Evolutionary conservation across 2,329 filamentous ascomycete species (phyloP), one percentile per base, ranked within the genome.

Genomic region (Metarhizium sp.): DNA sequence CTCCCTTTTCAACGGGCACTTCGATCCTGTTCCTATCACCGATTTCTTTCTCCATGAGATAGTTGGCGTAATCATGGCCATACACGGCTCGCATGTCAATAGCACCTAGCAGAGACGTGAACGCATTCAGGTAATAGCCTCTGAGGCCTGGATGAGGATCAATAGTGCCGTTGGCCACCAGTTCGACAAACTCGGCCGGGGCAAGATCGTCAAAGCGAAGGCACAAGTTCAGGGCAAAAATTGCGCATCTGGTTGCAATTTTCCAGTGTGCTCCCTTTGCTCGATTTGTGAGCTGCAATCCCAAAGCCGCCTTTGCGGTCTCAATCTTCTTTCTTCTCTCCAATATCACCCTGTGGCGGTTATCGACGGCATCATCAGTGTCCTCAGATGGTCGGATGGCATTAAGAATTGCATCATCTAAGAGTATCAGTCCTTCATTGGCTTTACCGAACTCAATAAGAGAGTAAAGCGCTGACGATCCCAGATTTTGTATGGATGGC

Each of bases 211-310:
- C 87, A 63, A 97, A 96, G n/a, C 94, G 86, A 59, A 96, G 82
- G 56, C 90, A 92, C 59, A 96, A 79, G 58, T 94, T 95, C 55
- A 92, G 84, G 4, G 95, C 89, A 67, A 99, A 94, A 40, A 95
- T 88, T 10, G 89, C 88, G 55, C 92, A 95, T 32, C 92, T 81
- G 52, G 85, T 90, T 6, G 92, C 92, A 63, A 96, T 92, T 75
- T 96, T 97, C 94, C 94, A 99, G 67, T 99, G 95, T 0, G 91
- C 90, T 3, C 82, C 82, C 63, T 84, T 85, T 2, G 90, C 88
- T 57, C 87, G 75, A 57, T 87, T 82, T 4, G 92, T 87, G 36
- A 99, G 77, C 67, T 97, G 91, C 54, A 90, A 75, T 0, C 92
- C 89, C 30, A 99, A 74, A 3, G 82, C 80, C 0, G 85, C 77